Evolutionary conservation across 495 filamentous ascomycete genomes (phyloP).

Genomic region (Oidiodendron maius): DNA sequence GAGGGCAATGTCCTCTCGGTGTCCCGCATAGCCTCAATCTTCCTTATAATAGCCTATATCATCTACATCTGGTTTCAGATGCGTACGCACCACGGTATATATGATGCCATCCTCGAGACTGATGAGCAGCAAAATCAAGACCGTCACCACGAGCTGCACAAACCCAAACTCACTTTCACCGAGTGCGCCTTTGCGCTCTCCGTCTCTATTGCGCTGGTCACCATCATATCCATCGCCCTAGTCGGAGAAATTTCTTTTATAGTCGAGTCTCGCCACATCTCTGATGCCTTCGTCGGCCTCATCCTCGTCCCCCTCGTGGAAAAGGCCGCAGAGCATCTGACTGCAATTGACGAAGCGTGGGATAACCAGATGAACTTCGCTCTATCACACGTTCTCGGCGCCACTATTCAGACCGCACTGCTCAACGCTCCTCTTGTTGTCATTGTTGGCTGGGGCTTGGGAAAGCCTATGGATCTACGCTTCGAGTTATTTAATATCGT

Average conservation of each 20-base stretch:
- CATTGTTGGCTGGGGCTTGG: conserved; percentile 78
- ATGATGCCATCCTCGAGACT: conserved; percentile 58
- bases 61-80: conserved; percentile 80
- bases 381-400: conserved; percentile 80
- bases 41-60: conserved; percentile 73
- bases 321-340: conserved; percentile 87
- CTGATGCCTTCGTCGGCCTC: conserved; percentile 75
- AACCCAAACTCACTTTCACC: conserved; percentile 70
- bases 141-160: conserved; percentile 52
- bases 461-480: conserved; percentile 66
- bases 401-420: conserved; percentile 84
- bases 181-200: conserved; percentile 66
- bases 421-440: conserved; percentile 83
- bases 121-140: conserved; percentile 72
- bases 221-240: conserved; percentile 73
- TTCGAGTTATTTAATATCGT: conserved; percentile 90
- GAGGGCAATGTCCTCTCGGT: conserved; percentile 51
- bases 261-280: conserved; percentile 50
- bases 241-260: conserved; percentile 75
- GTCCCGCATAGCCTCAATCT: conserved; percentile 68
- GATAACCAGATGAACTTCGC: conserved; percentile 88
- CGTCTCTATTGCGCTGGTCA: conserved; percentile 66
- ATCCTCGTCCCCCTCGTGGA: conserved; percentile 81
- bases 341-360: conserved; percentile 86
- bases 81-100: conserved; percentile 76